Evolutionary conservation across 352 stramenopile species (phyloP).

Genomic region (Pythium insidiosum): DNA sequence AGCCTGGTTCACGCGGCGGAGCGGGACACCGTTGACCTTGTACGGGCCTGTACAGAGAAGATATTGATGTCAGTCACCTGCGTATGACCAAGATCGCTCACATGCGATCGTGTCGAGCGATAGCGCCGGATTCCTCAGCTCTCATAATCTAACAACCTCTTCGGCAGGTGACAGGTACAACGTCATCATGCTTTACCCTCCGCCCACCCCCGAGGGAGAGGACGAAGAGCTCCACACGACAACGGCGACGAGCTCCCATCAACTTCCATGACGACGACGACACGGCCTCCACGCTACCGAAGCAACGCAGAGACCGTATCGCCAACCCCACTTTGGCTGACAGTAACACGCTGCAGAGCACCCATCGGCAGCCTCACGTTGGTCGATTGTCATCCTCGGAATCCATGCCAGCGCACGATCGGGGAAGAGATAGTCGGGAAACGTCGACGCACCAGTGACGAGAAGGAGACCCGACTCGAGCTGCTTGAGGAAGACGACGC

Average conservation of each 20-base stretch:
- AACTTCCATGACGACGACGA: slow-evolving; percentile 1
- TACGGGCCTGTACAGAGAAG: slow-evolving; percentile 66
- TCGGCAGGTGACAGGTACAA: slow-evolving; percentile 16
- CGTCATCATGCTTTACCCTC: too few relatives aligned
- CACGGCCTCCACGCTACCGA: background rate
- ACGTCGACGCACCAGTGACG: slow-evolving; percentile 62
- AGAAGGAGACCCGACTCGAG: slow-evolving; percentile 94
- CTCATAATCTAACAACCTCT: slow-evolving; percentile 48
- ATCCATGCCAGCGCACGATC: slow-evolving; percentile 3
- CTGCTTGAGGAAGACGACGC: slow-evolving; percentile 98
- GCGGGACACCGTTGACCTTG: slow-evolving; percentile 96
- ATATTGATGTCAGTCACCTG: background rate
- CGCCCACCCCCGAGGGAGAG: background rate
- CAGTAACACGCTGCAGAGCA: too few relatives aligned
- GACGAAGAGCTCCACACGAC: background rate
- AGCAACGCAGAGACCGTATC: background rate
- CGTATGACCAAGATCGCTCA: too few relatives aligned
- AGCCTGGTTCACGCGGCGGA: slow-evolving; percentile 96
- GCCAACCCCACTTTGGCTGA: slow-evolving; percentile 4
- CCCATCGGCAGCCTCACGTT: slow-evolving; percentile 19
- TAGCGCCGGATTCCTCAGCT: slow-evolving; percentile 34
- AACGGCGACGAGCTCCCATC: slow-evolving; percentile 3
- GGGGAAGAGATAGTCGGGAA: too few relatives aligned
- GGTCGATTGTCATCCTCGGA: slow-evolving; percentile 26
- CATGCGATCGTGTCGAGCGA: too few relatives aligned